Base-by-base conservation (phyloP, 2,329 filamentous ascomycete genomes). In the Phialophora chinensis region DNA sequence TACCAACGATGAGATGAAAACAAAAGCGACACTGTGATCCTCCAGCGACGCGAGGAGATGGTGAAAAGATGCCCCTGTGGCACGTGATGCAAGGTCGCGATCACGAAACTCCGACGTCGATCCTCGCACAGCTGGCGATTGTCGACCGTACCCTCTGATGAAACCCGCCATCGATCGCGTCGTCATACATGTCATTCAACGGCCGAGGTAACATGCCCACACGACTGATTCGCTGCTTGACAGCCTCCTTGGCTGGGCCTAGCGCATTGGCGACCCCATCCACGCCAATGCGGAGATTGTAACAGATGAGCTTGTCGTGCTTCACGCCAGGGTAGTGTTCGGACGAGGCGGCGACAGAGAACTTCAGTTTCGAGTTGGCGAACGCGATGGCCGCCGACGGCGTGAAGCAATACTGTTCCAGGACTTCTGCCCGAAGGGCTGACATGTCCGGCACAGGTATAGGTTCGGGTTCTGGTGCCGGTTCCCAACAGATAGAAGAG, bases 31-130 rank as follows among this genome's bases (percentile, higher is more conserved):
- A 42, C 7, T 47, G 42, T 25, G 59, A 23, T 11, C 23, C 12
- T 52, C 49, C 49, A 44, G 38, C 17, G 38, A 8, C 38, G 38
- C 38, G 38, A 44, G n/a, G 38, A 44, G 17, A 44, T 20, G 38
- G 38, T 44, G 8, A 17, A 44, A 44, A 44, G 14, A 44, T 44
- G 14, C 38, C 17, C 38, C n/a, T 7, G 7, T 20, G 14, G 38
- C 38, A 44, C 4, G 38, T 44, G 38, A 44, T 42, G 38, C 17
- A 5, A n/a, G 6, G 14, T 8, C 7, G 47, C 20, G 0, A 14
- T 70, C 63, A 70, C 31, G 68, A 70, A 11, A 70, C 68, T 12
- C 68, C 68, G 29, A 70, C 66, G 60, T 70, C 68, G 55, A 70
- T 70, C 49, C 68, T 66, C 5, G 63, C 49, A 50, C 68, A 70